Evolutionary conservation across 768 basidiomycete species (phyloP), one percentile per base, ranked within the genome.

Genomic region (Tephrocybe sp.): DNA sequence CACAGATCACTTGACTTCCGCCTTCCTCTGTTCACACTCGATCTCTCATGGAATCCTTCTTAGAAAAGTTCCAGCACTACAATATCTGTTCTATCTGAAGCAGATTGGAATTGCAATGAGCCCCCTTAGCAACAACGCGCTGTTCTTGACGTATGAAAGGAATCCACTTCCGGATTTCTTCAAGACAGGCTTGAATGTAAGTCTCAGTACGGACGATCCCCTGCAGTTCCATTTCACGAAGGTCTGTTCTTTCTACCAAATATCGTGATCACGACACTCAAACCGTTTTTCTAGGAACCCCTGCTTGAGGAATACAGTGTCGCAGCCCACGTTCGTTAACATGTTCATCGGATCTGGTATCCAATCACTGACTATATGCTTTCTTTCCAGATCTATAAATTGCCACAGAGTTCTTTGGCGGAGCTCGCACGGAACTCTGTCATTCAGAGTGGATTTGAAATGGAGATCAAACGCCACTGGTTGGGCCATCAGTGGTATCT

Each of bases 91-190:
- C 71, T 99, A 98, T 66, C 77, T 99, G 56, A 94, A 92, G 69
- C 97, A 98, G 71, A 97, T 98, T 54, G 95, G 97, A 24, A 80
- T 99, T 15, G 97, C 97, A 1, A 99, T 99, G 97, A 94, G 91
- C 61, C 97, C 97, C 2, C 69, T 99, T 39, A 97, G 93, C 68
- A 99, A 99, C 65, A 99, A 99, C 57, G 94, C 97, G 1, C 72
- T 99, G 30, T 99, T 99, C 74, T 73, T 99, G 62, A 87, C 91
- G 2, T 98, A 97, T 60, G 97, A 99, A 70, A 77, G 97, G 36
- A 99, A 99, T 62, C 97, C 97, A 0, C 79, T 99, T 31, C 94
- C 93, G 4, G 93, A 95, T 60, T 99, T 95, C 70, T 98, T 98
- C 80, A 87, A 91, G 66, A 86, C 87, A 0, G 97, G 97, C 18